A percentile compares a stretch with the other conserved stretches of the same genome.
Evolutionary conservation across 192 early-diverging fungal species (phyloP).

Genomic region (Geranomyces michiganensis): DNA sequence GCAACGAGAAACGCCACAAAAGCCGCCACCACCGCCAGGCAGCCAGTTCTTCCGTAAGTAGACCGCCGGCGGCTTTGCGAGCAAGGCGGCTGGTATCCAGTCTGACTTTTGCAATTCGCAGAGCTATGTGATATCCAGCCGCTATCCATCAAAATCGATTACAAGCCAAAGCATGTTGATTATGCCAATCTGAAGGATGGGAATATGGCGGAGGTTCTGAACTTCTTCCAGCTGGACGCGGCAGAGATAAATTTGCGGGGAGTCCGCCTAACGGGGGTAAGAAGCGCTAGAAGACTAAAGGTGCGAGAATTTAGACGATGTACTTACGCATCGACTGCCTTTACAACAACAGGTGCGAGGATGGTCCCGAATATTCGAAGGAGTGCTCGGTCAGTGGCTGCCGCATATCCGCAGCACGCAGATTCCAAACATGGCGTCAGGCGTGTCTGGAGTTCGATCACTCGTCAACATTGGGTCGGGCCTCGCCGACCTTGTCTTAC

Average conservation of each 20-base stretch:
- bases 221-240: conserved; percentile 90
- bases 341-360: conserved; percentile 54
- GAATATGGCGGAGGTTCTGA: conserved; percentile 81
- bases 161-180: conserved; percentile 94
- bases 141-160: conserved; percentile 87
- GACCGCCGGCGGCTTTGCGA: not conserved
- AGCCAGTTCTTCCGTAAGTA: conserved; percentile 46
- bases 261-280: conserved; percentile 77
- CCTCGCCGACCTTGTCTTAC: conserved; percentile 85
- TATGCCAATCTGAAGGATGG: conserved; percentile 71
- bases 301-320: too few species aligned
- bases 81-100: too few species aligned
- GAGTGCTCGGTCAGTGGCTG: conserved; percentile 76
- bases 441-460: conserved; percentile 85
- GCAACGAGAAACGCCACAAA: too few species aligned
- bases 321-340: not conserved
- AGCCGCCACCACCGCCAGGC: conserved; percentile 1
- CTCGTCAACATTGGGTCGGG: conserved; percentile 89
- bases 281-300: not conserved
- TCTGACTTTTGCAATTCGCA: conserved; percentile 36
- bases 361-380: conserved; percentile 63
- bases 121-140: conserved; percentile 69
- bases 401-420: conserved; percentile 93
- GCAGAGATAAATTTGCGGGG: conserved; percentile 84
- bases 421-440: conserved; percentile 84